Conservation (phyloP, 768 basidiomycete genomes). For the Neoboletus brunneissimus region DNA sequence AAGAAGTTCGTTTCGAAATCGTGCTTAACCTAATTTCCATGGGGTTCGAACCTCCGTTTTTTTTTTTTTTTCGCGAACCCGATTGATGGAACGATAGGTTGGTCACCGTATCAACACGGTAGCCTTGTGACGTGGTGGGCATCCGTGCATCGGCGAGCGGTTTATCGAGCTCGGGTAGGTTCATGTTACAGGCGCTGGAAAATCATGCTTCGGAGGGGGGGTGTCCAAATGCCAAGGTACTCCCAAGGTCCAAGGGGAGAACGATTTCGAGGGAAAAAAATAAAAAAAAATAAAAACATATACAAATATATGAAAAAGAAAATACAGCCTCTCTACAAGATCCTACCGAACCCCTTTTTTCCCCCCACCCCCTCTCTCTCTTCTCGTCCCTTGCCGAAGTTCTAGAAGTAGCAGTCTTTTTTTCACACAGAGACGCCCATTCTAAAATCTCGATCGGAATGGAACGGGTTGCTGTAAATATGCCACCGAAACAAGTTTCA, state of each 20-base stretch:
- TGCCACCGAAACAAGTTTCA: constrained; percentile 9
- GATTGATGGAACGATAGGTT: neutral
- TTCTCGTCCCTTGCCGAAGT: too few species aligned
- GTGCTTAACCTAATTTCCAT: constrained; percentile 6
- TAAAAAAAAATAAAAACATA: neutral
- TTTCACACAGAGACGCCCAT: neutral
- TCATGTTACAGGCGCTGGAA: neutral
- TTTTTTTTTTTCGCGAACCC: neutral
- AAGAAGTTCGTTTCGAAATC: constrained; percentile 3
- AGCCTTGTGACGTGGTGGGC: constrained; percentile 18
- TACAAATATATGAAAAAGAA: neutral
- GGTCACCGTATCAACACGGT: constrained; percentile 22
- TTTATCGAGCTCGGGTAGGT: constrained; percentile 11
- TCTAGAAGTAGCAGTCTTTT: neutral
- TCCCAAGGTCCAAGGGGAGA: neutral
- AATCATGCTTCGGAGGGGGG: neutral
- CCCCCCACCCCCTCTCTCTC: neutral
- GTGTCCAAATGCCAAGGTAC: neutral
- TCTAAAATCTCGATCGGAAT: constrained; percentile 6
- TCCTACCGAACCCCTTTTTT: neutral
- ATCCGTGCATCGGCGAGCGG: constrained; percentile 12
- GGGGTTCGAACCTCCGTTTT: constrained; percentile 9
- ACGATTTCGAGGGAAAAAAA: neutral
- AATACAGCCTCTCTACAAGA: neutral
- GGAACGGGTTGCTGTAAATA: neutral